phyloP scores from a whole-genome alignment of 2,329 filamentous ascomycete genomes.

The Emergomyces africanus region DNA sequence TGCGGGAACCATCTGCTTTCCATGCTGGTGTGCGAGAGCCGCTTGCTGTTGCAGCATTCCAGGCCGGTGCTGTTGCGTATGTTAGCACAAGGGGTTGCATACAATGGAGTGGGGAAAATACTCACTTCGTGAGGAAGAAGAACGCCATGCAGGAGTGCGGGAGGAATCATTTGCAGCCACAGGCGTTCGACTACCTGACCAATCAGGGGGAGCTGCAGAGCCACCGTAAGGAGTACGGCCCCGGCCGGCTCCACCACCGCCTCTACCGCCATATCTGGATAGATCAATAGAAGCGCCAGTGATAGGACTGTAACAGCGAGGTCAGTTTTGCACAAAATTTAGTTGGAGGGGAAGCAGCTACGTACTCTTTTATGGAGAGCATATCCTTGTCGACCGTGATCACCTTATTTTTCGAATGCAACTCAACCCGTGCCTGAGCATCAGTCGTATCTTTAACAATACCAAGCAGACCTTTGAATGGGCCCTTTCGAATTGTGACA shows the following conservation, averaged over 20 bases:
- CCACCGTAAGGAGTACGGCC: slow-evolving; percentile 36
- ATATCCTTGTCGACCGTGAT: slow-evolving; percentile 71
- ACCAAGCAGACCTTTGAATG: slow-evolving; percentile 83
- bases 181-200: slow-evolving; percentile 58
- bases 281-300: slow-evolving; percentile 70
- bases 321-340: slow-evolving; percentile 11
- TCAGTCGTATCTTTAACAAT: slow-evolving; percentile 95
- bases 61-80: slow-evolving; percentile 25
- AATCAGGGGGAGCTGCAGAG: slow-evolving; percentile 39
- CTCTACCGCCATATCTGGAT: slow-evolving; percentile 34
- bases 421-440: slow-evolving; percentile 71
- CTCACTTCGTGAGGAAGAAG: slow-evolving; percentile 48
- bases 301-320: slow-evolving; percentile 31
- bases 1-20: slow-evolving; percentile 44
- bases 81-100: neutral
- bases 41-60: slow-evolving; percentile 28
- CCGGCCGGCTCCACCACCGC: slow-evolving; percentile 32
- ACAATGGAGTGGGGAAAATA: slow-evolving; percentile 13
- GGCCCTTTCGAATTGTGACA: slow-evolving; percentile 73
- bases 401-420: slow-evolving; percentile 89
- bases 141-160: slow-evolving; percentile 57
- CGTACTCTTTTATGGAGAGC: slow-evolving; percentile 73
- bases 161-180: slow-evolving; percentile 48
- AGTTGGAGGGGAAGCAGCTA: slow-evolving; percentile 8
- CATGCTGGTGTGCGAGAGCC: slow-evolving; percentile 39